A percentile compares a stretch with the other conserved stretches of the same genome.
These are phyloP conservation scores for Halophytophthora polymorphica DNA, from an alignment of 352 stramenopile species.

Conservation along the genomic window DNA sequence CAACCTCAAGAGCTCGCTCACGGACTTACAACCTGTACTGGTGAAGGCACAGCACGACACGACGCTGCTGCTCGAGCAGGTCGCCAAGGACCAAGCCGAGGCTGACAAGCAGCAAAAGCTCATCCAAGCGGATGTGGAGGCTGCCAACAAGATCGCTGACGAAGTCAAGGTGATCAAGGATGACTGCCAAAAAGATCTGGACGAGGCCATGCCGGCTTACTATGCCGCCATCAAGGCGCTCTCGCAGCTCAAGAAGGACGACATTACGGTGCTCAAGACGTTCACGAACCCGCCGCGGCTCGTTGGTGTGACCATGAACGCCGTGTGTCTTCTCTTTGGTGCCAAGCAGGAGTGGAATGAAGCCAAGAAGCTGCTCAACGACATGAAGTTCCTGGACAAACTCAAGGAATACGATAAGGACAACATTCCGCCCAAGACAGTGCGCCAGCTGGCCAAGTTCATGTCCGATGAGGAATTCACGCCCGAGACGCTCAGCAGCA, in stretches of 20 bases:
- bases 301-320: constrained; percentile 91
- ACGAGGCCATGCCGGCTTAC: constrained; percentile 92
- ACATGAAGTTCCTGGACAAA: constrained; percentile 91
- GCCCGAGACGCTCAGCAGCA: constrained; percentile 86
- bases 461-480: constrained; percentile 90
- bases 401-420: constrained; percentile 88
- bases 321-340: constrained; percentile 88
- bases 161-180: constrained; percentile 94
- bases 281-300: constrained; percentile 89
- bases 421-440: constrained; percentile 85
- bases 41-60: constrained; percentile 90
- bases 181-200: constrained; percentile 92
- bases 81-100: constrained; percentile 89
- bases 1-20: constrained; percentile 89
- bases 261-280: constrained; percentile 91
- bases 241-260: constrained; percentile 90
- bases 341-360: constrained; percentile 91
- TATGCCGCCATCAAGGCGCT: constrained; percentile 90
- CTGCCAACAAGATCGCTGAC: constrained; percentile 87
- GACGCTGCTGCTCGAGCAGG: constrained; percentile 74
- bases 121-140: constrained; percentile 90
- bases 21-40: constrained; percentile 89
- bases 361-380: constrained; percentile 88
- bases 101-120: constrained; percentile 90
- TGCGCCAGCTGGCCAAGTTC: constrained; percentile 89